phyloP scores from a whole-genome alignment of 2,329 filamentous ascomycete genomes.

The Zelopaecilomyces penicillatus region DNA sequence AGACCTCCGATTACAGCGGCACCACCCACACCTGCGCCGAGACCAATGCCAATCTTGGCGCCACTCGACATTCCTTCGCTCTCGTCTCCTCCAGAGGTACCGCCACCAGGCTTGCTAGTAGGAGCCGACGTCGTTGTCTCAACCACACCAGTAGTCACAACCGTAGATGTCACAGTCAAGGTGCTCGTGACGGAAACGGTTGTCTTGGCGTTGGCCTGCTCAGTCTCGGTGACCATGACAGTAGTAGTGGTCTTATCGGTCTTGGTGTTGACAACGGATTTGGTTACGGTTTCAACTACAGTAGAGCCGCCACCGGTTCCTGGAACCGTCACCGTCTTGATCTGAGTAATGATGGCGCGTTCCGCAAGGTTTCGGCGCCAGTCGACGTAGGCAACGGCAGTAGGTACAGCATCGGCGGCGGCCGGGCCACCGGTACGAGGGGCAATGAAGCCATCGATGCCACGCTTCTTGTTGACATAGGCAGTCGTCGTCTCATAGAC shows the following conservation, averaged over 20 bases:
- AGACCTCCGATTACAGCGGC: constrained; percentile 23
- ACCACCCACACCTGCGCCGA: constrained; percentile 29
- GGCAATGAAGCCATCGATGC: constrained; percentile 15
- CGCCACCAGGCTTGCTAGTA: constrained; percentile 5
- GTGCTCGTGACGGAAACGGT: constrained; percentile 31
- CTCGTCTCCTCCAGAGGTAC: constrained; percentile 8
- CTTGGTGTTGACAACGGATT: constrained; percentile 23
- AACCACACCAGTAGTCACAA: constrained; percentile 22
- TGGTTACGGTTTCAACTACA: constrained; percentile 21
- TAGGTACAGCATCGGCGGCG: constrained; percentile 11
- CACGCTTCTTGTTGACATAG: constrained; percentile 23
- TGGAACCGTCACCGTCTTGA: constrained; percentile 26
- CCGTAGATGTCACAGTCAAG: constrained; percentile 25
- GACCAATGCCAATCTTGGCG: constrained; percentile 37
- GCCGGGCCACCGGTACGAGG: constrained; percentile 16
- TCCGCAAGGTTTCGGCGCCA: constrained; percentile 18
- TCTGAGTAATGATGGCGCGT: constrained; percentile 25
- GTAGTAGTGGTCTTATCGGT: constrained; percentile 19
- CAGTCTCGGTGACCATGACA: constrained; percentile 24
- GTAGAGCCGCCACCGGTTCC: constrained; percentile 16
- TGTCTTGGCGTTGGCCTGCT: constrained; percentile 26
- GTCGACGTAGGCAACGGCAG: constrained; percentile 8
- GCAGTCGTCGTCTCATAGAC: constrained; percentile 27
- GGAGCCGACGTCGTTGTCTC: constrained; percentile 17
- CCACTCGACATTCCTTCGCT: constrained; percentile 29